Conservation (phyloP, 352 stramenopile genomes). For the Phytophthora sp. region DNA sequence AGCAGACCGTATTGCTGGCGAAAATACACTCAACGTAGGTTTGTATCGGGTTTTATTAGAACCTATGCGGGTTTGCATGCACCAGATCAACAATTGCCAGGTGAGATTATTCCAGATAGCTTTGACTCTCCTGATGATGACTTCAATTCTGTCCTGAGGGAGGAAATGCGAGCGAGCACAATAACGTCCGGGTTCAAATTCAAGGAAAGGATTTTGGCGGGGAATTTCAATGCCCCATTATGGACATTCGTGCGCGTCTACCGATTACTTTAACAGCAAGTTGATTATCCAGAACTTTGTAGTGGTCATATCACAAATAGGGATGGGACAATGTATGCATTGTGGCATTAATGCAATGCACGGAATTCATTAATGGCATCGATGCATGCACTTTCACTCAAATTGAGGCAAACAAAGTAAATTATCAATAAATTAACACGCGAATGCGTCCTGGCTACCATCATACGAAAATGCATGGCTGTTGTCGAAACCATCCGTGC, state of each 20-base stretch:
- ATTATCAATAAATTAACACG: conserved; percentile 8
- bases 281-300: too few relatives aligned
- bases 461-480: conserved; percentile 6
- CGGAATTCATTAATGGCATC: conserved; percentile 9
- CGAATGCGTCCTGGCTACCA: not conserved
- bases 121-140: not conserved
- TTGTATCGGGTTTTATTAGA: not conserved
- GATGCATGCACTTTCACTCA: conserved; percentile 1
- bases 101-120: not conserved
- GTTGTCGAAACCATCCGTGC: not conserved
- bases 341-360: conserved; percentile 10
- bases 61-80: not conserved
- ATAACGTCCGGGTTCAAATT: too few relatives aligned
- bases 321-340: conserved; percentile 16
- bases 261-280: too few relatives aligned
- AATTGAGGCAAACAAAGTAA: not conserved
- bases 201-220: too few relatives aligned
- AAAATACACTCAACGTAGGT: too few relatives aligned
- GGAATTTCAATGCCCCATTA: too few relatives aligned
- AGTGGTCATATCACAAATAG: too few relatives aligned
- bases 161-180: not conserved
- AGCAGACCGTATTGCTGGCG: too few relatives aligned
- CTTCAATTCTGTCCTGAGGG: too few relatives aligned
- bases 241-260: too few relatives aligned
- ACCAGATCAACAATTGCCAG: not conserved